phyloP scores from a whole-genome alignment of 306 rosid genomes.

The Ormosia emarginata region DNA sequence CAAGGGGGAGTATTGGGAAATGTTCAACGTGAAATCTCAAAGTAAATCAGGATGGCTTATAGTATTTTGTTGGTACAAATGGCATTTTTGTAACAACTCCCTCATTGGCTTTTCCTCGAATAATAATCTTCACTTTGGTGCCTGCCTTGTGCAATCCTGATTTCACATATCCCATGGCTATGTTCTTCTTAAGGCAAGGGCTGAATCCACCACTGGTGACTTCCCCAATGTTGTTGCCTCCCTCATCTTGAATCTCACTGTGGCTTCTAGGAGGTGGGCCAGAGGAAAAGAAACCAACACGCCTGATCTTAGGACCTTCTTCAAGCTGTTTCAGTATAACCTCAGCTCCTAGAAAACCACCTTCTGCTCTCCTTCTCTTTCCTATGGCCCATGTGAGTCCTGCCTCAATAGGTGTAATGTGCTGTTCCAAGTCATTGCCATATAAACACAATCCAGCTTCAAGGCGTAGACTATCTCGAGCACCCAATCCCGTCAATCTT shows the following conservation, averaged over 20 bases:
- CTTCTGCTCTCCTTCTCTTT: slow-evolving; percentile 94
- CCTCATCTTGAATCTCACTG: slow-evolving; percentile 85
- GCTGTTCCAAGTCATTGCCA: slow-evolving; percentile 95
- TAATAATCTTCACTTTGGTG: slow-evolving; percentile 80
- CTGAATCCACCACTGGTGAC: slow-evolving; percentile 98
- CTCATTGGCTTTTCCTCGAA: slow-evolving; percentile 87
- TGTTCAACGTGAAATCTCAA: slow-evolving; percentile 14
- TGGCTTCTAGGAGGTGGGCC: slow-evolving; percentile 98
- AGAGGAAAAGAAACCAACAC: slow-evolving; percentile 83
- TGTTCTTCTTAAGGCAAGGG: slow-evolving; percentile 95
- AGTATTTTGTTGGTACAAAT: slow-evolving; percentile 92
- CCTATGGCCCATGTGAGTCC: slow-evolving; percentile 98
- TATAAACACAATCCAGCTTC: slow-evolving; percentile 96
- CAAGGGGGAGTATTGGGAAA: slow-evolving; percentile 5
- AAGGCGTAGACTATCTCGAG: slow-evolving; percentile 89
- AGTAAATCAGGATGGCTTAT: slow-evolving; percentile 71
- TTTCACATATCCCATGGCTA: slow-evolving; percentile 96
- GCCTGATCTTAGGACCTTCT: slow-evolving; percentile 79
- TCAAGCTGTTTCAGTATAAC: slow-evolving; percentile 80
- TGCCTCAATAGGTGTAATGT: slow-evolving; percentile 87
- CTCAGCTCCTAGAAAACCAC: slow-evolving; percentile 92
- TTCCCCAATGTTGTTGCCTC: slow-evolving; percentile 82
- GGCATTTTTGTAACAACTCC: slow-evolving; percentile 96
- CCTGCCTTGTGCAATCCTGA: slow-evolving; percentile 95
- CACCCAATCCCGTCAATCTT: slow-evolving; percentile 93